Conservation (phyloP, 345 rosid genomes). For the Pugionium cornutum region DNA sequence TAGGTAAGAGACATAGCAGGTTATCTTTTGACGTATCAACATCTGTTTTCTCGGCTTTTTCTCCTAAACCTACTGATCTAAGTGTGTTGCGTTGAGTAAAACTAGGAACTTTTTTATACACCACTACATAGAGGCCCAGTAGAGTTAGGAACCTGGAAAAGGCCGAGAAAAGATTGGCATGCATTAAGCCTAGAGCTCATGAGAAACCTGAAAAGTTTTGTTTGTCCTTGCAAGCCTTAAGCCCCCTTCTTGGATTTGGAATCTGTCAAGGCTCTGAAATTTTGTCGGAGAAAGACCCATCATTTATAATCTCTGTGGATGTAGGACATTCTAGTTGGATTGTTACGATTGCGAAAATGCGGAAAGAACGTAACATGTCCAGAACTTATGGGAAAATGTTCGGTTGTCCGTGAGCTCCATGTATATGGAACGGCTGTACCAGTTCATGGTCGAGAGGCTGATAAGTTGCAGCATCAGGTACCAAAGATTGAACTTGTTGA, state of each 20-base stretch:
- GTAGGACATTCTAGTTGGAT: slow-evolving; percentile 96
- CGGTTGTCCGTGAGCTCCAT: slow-evolving; percentile 97
- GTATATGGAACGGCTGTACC: slow-evolving; percentile 99
- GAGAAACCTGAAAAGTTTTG: background rate
- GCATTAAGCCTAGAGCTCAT: background rate
- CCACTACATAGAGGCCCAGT: too few species aligned
- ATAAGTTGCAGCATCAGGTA: slow-evolving; percentile 99
- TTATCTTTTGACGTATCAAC: slow-evolving; percentile 1
- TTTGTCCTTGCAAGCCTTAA: background rate
- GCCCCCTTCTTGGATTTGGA: background rate
- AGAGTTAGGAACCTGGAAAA: too few species aligned
- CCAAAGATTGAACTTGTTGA: slow-evolving; percentile 5
- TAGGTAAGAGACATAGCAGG: background rate
- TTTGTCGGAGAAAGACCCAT: background rate
- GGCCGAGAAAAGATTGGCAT: background rate
- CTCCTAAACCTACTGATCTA: background rate
- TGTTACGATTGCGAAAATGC: slow-evolving; percentile 85
- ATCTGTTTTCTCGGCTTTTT: slow-evolving; percentile 1
- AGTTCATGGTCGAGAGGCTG: slow-evolving; percentile 94
- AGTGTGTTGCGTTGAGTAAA: too few species aligned
- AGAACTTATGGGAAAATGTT: slow-evolving; percentile 85
- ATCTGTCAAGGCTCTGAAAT: background rate
- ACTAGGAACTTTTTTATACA: too few species aligned
- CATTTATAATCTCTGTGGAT: slow-evolving; percentile 23
- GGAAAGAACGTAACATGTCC: slow-evolving; percentile 87